phyloP scores from a whole-genome alignment of 345 rosid genomes.

The Syzygium aromaticum region DNA sequence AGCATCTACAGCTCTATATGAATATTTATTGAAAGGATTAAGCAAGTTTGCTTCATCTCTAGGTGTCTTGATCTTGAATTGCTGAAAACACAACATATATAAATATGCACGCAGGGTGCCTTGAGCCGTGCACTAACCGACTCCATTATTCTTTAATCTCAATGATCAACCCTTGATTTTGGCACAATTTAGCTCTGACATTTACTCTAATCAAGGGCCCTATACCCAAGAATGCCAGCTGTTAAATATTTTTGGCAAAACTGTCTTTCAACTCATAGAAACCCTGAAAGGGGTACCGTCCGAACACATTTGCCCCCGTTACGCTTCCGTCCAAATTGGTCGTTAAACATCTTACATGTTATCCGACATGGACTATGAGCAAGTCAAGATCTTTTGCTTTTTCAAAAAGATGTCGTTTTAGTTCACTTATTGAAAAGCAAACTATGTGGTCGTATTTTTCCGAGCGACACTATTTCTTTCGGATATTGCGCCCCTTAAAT shows the following conservation, averaged over 20 bases:
- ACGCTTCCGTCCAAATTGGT: background rate
- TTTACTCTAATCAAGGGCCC: background rate
- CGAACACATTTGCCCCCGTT: background rate
- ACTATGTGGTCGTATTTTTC: rapidly evolving
- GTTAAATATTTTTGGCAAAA: background rate
- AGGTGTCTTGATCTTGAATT: background rate
- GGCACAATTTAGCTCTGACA: background rate
- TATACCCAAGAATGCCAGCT: background rate
- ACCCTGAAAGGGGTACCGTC: background rate
- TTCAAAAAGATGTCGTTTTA: background rate
- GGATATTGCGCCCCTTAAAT: rapidly evolving
- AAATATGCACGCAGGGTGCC: background rate
- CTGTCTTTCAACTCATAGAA: background rate
- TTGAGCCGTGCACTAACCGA: background rate
- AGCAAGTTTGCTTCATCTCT: background rate
- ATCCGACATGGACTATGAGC: background rate
- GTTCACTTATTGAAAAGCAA: background rate
- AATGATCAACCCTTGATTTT: background rate
- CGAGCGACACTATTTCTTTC: background rate
- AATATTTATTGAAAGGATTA: background rate
- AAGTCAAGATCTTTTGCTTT: background rate
- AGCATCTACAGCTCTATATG: background rate
- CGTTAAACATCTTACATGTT: background rate
- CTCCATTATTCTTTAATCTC: background rate
- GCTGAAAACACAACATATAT: background rate